These are phyloP conservation scores for Chaetoceros muelleri DNA, from an alignment of 108 stramenopile species.

Conservation along the genomic window DNA sequence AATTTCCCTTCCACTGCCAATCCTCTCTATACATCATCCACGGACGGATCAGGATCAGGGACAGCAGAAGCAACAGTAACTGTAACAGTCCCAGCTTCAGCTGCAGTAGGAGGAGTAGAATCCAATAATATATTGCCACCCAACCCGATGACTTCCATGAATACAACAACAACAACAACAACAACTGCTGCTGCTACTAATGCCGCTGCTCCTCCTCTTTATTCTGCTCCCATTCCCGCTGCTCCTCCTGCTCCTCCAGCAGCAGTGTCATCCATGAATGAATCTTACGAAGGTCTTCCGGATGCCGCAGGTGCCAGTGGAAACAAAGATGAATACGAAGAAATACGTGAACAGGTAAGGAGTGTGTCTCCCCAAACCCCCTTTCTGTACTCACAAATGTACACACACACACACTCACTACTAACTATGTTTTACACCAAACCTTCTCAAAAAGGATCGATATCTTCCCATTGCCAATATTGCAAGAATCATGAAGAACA, in stretches of 20 bases:
- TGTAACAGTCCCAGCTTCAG: not conserved
- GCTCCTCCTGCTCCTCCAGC: too few relatives aligned
- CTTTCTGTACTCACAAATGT: not conserved
- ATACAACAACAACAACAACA: too few relatives aligned
- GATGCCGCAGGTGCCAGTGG: too few relatives aligned
- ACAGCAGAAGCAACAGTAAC: not conserved
- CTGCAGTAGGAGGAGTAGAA: too few relatives aligned
- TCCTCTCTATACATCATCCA: not conserved
- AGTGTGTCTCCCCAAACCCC: not conserved
- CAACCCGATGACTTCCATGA: too few relatives aligned
- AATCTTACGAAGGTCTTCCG: too few relatives aligned
- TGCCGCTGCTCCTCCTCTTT: too few relatives aligned
- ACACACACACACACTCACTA: not conserved
- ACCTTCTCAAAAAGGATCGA: constrained; percentile 73
- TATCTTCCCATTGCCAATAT: constrained; percentile 99
- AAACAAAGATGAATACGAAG: constrained; percentile 48
- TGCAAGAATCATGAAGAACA: constrained; percentile 97
- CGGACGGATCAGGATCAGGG: not conserved
- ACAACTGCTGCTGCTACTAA: too few relatives aligned
- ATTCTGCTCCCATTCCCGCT: too few relatives aligned
- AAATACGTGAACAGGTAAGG: constrained; percentile 64
- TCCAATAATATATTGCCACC: too few relatives aligned
- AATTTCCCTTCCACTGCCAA: not conserved
- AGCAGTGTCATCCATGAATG: too few relatives aligned
- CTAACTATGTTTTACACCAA: not conserved